Conservation (phyloP, 192 early-diverging fungal species). For the Coemansia sp. region DNA sequence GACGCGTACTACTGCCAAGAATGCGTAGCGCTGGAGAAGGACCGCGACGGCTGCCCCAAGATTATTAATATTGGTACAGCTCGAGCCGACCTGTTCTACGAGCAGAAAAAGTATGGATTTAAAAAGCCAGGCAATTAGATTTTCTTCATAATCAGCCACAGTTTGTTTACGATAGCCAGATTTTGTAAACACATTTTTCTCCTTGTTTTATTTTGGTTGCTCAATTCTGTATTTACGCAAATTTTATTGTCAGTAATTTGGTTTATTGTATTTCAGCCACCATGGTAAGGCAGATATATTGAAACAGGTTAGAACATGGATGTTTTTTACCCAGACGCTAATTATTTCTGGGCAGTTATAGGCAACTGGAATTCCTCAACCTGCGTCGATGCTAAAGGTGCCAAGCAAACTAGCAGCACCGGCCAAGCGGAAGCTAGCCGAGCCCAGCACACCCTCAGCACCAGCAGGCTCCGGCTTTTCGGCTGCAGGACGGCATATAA, state of each 20-base stretch:
- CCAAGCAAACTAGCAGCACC: conserved; percentile 31
- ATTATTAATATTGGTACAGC: conserved; percentile 94
- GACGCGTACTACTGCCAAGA: conserved; percentile 95
- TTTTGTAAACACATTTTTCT: neutral
- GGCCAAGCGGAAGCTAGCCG: conserved; percentile 29
- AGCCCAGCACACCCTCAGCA: neutral
- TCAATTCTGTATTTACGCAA: neutral
- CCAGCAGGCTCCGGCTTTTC: neutral
- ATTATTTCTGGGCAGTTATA: neutral
- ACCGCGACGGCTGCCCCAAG: conserved; percentile 96
- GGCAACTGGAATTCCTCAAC: conserved; percentile 19
- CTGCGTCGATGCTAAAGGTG: conserved; percentile 36
- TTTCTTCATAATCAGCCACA: neutral
- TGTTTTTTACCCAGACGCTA: neutral
- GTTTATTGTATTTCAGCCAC: neutral
- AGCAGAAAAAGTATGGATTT: conserved; percentile 85
- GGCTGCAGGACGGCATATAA: conserved; percentile 16
- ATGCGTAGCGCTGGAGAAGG: conserved; percentile 89
- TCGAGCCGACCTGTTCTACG: conserved; percentile 90
- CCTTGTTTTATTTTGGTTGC: neutral
- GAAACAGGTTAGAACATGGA: neutral
- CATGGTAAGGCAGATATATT: neutral
- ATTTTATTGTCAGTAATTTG: too few relatives aligned
- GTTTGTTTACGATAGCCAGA: conserved; percentile 7
- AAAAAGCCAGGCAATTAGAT: neutral